Evolutionary conservation across 2,329 filamentous ascomycete genomes (phyloP).

Genomic region (Aspergillus ruber): DNA sequence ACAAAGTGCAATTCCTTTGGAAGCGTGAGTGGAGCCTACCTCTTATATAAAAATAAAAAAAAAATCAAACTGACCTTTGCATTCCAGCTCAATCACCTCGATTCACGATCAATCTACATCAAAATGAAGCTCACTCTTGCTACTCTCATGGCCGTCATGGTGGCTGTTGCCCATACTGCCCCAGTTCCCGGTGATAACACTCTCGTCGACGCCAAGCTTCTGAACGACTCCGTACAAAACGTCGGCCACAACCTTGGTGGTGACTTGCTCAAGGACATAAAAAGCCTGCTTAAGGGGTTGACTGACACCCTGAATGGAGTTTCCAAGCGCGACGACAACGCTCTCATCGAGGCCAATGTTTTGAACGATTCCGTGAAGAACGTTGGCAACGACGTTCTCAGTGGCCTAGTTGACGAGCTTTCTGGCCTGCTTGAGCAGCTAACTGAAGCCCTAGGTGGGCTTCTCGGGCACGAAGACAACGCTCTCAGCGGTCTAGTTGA

Average conservation of each 20-base stretch:
- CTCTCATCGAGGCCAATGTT: background rate
- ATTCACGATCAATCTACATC: background rate
- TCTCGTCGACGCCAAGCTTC: background rate
- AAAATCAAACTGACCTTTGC: background rate
- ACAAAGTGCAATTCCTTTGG: background rate
- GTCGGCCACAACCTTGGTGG: background rate
- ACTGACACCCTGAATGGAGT: background rate
- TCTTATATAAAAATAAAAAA: background rate
- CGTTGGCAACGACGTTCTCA: no score
- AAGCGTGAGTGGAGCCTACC: background rate
- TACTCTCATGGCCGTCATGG: background rate
- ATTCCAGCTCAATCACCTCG: background rate
- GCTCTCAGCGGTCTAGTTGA: background rate
- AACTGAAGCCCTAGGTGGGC: no score
- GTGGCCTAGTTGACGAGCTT: no score
- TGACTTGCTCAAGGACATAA: background rate
- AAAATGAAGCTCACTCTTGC: background rate
- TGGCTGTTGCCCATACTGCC: background rate
- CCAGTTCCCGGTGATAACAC: background rate
- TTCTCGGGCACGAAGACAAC: no score
- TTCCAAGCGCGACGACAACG: background rate
- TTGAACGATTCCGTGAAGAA: background rate
- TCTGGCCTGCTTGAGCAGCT: no score
- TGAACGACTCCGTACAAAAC: background rate
- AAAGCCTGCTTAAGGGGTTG: background rate